Conservation (phyloP, 441 rosid species). For the Biscutella auriculata region DNA sequence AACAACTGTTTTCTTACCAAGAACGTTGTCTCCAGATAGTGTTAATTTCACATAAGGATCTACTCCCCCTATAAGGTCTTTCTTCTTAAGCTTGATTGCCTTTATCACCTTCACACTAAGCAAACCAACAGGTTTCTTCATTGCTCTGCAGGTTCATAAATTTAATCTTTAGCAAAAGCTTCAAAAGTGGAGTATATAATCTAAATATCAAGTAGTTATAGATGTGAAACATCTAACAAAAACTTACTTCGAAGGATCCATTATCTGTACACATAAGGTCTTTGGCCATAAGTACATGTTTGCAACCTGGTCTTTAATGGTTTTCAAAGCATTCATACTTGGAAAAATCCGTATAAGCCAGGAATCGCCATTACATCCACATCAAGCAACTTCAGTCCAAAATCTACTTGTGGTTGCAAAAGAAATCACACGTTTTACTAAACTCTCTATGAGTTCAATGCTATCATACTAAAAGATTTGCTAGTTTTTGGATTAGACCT, state of each 20-base stretch:
- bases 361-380: constrained; percentile 96
- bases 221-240: background rate
- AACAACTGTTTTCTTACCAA: constrained; percentile 68
- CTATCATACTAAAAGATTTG: no score
- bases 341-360: constrained; percentile 74
- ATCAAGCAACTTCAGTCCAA: constrained; percentile 85
- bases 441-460: no score
- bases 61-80: constrained; percentile 79
- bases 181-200: no score
- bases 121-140: constrained; percentile 77
- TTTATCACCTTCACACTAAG: constrained; percentile 61
- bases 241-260: constrained; percentile 69
- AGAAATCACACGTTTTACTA: background rate
- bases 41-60: constrained; percentile 88
- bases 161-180: background rate
- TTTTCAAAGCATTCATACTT: constrained; percentile 32
- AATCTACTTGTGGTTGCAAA: constrained; percentile 86
- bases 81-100: constrained; percentile 72
- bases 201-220: background rate
- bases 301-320: constrained; percentile 77
- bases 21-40: constrained; percentile 62
- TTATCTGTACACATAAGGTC: constrained; percentile 51
- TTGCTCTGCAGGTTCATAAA: constrained; percentile 37
- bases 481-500: no score
- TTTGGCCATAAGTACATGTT: constrained; percentile 97